Evolutionary conservation across 75 land plant genomes (phyloP).

Genomic region (Azolla pinnata): DNA sequence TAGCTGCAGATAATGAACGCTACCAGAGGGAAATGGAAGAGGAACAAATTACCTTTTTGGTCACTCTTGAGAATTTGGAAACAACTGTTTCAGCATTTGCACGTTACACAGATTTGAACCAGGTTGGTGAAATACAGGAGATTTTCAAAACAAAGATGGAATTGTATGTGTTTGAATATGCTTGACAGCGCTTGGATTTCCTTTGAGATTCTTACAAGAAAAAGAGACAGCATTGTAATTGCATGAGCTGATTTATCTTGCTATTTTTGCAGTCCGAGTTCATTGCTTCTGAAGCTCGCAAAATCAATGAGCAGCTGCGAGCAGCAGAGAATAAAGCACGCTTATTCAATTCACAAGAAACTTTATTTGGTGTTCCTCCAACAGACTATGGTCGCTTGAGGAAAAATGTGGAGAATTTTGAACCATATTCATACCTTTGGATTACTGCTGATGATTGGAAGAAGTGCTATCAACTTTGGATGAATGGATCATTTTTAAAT

Average conservation of each 20-base stretch:
- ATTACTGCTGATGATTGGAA: constrained; percentile 30
- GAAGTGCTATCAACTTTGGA: constrained; percentile 20
- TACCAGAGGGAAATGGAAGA: constrained; percentile 39
- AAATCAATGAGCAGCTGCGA: constrained; percentile 12
- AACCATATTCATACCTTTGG: constrained; percentile 32
- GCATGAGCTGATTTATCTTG: no score
- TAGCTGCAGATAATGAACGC: constrained; percentile 25
- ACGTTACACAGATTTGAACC: constrained; percentile 11
- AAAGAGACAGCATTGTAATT: background rate
- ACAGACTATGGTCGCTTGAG: constrained; percentile 24
- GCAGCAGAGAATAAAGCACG: constrained; percentile 17
- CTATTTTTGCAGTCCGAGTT: constrained; percentile 16
- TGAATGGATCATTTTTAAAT: constrained; percentile 20
- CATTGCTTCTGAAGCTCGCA: constrained; percentile 28
- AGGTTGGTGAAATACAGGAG: constrained; percentile 7
- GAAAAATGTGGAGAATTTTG: constrained; percentile 17
- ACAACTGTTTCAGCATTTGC: constrained; percentile 14
- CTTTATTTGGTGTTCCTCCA: constrained; percentile 22
- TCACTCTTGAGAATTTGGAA: constrained; percentile 19
- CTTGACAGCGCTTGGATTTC: no score
- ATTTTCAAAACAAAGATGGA: no score
- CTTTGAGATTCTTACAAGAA: background rate
- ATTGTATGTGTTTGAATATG: no score
- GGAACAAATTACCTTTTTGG: constrained; percentile 23
- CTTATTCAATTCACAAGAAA: constrained; percentile 30